Base-by-base conservation (phyloP, 352 stramenopile species). In the Pythium dissimile region DNA sequence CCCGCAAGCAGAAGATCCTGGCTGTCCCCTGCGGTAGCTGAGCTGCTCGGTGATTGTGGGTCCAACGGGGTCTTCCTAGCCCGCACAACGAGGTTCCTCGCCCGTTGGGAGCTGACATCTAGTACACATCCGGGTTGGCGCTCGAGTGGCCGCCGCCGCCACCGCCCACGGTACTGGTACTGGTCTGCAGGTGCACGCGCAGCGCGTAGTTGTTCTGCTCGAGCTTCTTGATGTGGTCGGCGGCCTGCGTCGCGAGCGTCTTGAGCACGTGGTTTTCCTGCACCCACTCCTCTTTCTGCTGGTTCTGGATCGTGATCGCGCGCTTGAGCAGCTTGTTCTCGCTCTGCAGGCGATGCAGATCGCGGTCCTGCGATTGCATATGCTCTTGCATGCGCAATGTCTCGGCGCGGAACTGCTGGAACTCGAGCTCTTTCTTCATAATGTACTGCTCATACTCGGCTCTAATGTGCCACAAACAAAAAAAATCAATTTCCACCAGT, bases 121-220 rank as follows among this genome's bases (percentile, higher is more conserved):
- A 92, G 54, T 78, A 92, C 51, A 92, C 80, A 53, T 90, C 80
- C 2, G 83, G 83, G 21, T 79, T 75, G 55, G 69, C 67, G 10
- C 64, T 64, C 32, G 69, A 49, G 56, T 60, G 52, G 45, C 39
- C 45, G 9, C 59, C 43, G 3, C 48, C 61, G 8, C 62, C 34
- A 34, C 37, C 39, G 35, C 52, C 28, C 34, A 41, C 13, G 8
- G 52, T 48, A 42, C 58, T 88, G 8, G 77, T 93, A 62, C 83
- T 95, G 32, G 81, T 88, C 66, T 95, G 83, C 47, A 95, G 66
- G 49, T 95, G 85, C 30, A 95, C 82, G 30, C 83, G 65, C 27
- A 95, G 78, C 38, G 85, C 86, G 62, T 93, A 95, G 72, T 95
- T 95, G 53, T 73, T 83, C 69, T 93, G 83, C 66, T 95, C 85